Evolutionary conservation across 2,329 filamentous ascomycete species (phyloP).

Genomic region (Diplodia corticola): DNA sequence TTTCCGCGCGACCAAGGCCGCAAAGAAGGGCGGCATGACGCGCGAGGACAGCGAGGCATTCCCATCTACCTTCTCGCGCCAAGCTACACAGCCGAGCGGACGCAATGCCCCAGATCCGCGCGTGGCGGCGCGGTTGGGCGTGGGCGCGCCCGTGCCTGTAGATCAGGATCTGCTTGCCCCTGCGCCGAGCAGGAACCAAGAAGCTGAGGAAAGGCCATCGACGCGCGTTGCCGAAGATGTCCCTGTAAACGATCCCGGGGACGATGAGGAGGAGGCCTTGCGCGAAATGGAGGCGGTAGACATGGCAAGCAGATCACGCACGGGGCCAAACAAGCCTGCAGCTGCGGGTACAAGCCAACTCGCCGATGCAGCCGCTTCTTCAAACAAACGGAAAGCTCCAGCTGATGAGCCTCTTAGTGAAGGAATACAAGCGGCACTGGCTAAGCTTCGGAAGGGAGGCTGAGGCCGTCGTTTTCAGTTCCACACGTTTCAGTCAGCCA

Average conservation of each 20-base stretch:
- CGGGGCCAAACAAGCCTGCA: background rate
- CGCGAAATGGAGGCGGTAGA: conserved; percentile 5
- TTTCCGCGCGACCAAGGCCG: conserved; percentile 73
- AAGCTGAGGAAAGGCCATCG: conserved; percentile 41
- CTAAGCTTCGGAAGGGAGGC: conserved; percentile 50
- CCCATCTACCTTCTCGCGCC: conserved; percentile 31
- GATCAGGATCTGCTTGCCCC: conserved; percentile 30
- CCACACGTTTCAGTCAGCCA: background rate
- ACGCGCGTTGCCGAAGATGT: conserved; percentile 38
- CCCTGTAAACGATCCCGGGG: conserved; percentile 32
- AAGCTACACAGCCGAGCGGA: conserved; percentile 27
- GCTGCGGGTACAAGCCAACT: background rate
- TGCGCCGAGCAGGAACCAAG: conserved; percentile 28
- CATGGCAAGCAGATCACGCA: background rate
- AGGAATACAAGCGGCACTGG: conserved; percentile 60
- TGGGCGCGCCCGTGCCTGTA: conserved; percentile 36
- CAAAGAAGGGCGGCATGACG: conserved; percentile 48
- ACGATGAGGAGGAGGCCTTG: conserved; percentile 52
- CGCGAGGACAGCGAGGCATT: conserved; percentile 32
- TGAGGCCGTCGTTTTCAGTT: background rate
- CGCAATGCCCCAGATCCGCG: conserved; percentile 25
- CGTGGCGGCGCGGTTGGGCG: conserved; percentile 32
- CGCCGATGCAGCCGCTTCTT: background rate
- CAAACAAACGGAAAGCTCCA: conserved; percentile 37
- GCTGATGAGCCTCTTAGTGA: conserved; percentile 53